Base-by-base conservation (phyloP, 2,329 filamentous ascomycete genomes). In the Aspergillus sergii region DNA sequence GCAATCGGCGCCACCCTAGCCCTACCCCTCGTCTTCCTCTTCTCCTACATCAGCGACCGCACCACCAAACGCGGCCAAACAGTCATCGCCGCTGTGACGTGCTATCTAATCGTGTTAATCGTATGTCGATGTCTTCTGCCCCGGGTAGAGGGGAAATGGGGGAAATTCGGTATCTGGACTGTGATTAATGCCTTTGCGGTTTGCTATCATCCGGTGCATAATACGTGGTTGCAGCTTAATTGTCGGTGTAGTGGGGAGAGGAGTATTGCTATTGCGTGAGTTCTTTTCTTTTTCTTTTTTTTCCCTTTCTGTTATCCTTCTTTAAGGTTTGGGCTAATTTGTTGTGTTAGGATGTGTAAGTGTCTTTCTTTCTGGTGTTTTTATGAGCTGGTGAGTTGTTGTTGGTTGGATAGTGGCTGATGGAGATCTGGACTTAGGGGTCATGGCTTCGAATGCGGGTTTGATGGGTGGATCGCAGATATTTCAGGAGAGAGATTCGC, bases 151-250 rank as follows among this genome's bases (percentile, higher is more conserved):
- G 79, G 80, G 0, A 80, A 77, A 64, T 86, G 84, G 84, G 78
- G 77, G 9, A 78, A 79, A 12, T 84, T 81, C 75, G 82, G 78
- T 0, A 71, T 86, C 7, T 85, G 83, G 84, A 86, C 84, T 3
- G 75, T 76, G 0, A 77, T 85, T 3, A 85, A 86, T 69, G 74
- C 74, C 1, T 79, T 85, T 43, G 82, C 83, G 0, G 84, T 85
- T 10, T 81, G 83, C 0, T 86, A 85, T 64, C 84, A 86, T 69
- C 83, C 83, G 0, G 77, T 83, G 0, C 82, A 85, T 60, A 86
- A 85, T 69, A 78, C 81, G 0, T 86, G 83, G 83, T 73, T 84
- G 21, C 82, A 85, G 68, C 72, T 85, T 8, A 86, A 86, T 65
- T 85, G 83, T 66, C 74, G 73, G 16, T 80, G 80, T 21, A 68